Conservation (phyloP, 2,329 filamentous ascomycete genomes). For the Acrocalymma vagum region DNA sequence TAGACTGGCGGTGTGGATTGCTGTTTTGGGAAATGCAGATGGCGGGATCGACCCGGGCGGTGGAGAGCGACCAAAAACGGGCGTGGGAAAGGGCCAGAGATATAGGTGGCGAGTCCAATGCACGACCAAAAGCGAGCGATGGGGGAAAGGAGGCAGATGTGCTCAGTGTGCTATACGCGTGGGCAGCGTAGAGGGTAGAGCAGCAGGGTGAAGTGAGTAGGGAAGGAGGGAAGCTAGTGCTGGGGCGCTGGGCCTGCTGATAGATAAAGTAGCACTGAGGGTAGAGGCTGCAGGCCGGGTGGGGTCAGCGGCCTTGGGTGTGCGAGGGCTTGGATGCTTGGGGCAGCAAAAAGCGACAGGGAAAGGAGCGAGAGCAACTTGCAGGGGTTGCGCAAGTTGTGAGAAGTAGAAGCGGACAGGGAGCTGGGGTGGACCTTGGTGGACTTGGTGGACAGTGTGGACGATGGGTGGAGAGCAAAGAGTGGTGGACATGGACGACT, state of each 20-base stretch:
- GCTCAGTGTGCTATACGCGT: constrained; percentile 8
- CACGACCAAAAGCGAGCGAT: constrained; percentile 16
- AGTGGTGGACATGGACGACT: constrained; percentile 1
- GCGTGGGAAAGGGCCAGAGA: constrained; percentile 6
- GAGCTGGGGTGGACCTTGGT: constrained; percentile 5
- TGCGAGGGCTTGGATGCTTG: constrained; percentile 5
- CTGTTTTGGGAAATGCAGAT: constrained; percentile 42
- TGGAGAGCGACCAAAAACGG: constrained; percentile 17
- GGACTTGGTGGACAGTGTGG: constrained; percentile 2
- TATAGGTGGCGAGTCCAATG: constrained; percentile 4
- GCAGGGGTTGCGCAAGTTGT: neutral
- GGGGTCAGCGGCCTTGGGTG: constrained; percentile 16
- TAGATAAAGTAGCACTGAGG: constrained; percentile 31
- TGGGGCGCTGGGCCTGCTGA: constrained; percentile 32
- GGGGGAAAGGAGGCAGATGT: constrained; percentile 9
- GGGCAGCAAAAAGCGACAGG: neutral
- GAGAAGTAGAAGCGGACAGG: constrained; percentile 2
- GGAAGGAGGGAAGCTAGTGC: constrained; percentile 31
- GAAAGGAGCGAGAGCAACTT: constrained; percentile 3
- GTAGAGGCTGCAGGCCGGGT: constrained; percentile 15
- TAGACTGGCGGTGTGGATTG: constrained; percentile 50
- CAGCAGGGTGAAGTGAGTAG: constrained; percentile 19
- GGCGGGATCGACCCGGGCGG: constrained; percentile 21
- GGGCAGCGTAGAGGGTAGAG: constrained; percentile 23
- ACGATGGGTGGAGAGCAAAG: constrained; percentile 9